A percentile compares a stretch with the other conserved stretches of the same genome.
Conservation (phyloP, 2,329 filamentous ascomycete genomes). For the Byssochlamys sp. region DNA sequence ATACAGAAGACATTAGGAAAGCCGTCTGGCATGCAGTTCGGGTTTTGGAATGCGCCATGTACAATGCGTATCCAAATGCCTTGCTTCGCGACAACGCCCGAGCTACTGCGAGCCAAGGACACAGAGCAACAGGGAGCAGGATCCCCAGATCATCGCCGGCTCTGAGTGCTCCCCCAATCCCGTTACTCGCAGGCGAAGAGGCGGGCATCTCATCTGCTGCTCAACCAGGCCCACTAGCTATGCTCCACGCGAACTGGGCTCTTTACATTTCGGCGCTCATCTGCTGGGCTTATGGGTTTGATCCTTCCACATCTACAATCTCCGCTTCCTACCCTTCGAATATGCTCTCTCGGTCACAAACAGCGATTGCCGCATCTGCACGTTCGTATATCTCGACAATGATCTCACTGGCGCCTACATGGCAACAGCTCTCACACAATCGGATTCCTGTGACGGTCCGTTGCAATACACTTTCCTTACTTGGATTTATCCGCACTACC, state of each 20-base stretch:
- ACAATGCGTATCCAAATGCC: background rate
- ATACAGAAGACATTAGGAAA: slow-evolving; percentile 15
- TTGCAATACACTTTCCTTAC: slow-evolving; percentile 17
- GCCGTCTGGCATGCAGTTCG: slow-evolving; percentile 25
- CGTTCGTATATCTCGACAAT: slow-evolving; percentile 14
- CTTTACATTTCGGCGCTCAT: slow-evolving; percentile 24
- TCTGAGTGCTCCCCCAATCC: background rate
- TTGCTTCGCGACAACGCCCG: background rate
- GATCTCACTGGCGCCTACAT: slow-evolving; percentile 10
- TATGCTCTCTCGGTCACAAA: background rate
- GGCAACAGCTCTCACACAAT: slow-evolving; percentile 7
- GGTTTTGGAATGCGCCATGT: slow-evolving; percentile 11
- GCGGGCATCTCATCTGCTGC: background rate
- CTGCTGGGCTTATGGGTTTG: slow-evolving; percentile 24
- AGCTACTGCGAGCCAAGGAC: too few species aligned
- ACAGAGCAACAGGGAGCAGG: background rate
- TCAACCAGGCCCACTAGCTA: slow-evolving; percentile 10
- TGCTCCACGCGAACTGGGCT: slow-evolving; percentile 25
- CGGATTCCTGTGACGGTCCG: slow-evolving; percentile 11
- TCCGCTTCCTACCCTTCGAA: background rate
- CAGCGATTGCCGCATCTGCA: slow-evolving; percentile 2
- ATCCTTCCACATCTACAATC: slow-evolving; percentile 1
- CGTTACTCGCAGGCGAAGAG: background rate
- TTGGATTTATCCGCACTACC: slow-evolving; percentile 19
- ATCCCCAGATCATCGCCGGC: background rate